Evolutionary conservation across 2,329 filamentous ascomycete genomes (phyloP).

Genomic region (Westerdykella aurantiaca): DNA sequence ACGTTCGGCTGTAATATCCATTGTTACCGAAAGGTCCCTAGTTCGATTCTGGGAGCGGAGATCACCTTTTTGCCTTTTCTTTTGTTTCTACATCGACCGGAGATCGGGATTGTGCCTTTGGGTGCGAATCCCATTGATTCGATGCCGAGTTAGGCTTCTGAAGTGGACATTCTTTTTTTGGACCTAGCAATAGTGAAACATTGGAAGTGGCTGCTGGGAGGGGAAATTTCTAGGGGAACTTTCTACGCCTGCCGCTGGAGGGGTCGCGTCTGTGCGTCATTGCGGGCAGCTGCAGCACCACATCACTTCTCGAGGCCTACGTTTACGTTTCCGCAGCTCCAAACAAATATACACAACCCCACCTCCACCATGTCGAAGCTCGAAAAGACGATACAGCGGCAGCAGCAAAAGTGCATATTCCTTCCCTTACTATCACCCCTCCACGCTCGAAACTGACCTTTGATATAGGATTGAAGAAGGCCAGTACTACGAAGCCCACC

Average conservation of each 20-base stretch:
- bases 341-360: neutral
- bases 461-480: constrained; percentile 70
- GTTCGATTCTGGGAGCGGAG: constrained; percentile 1
- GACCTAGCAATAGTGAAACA: too few relatives aligned
- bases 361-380: constrained; percentile 47
- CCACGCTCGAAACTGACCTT: constrained; percentile 12
- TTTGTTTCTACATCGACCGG: neutral
- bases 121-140: too few relatives aligned
- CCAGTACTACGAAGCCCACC: constrained; percentile 96
- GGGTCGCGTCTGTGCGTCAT: constrained; percentile 65
- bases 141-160: too few relatives aligned
- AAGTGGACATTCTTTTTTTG: too few relatives aligned
- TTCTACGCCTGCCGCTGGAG: constrained; percentile 68
- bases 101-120: too few relatives aligned
- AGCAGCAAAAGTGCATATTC: constrained; percentile 64
- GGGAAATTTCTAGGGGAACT: too few relatives aligned
- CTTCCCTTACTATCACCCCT: neutral
- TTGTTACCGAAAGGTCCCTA: constrained; percentile 1
- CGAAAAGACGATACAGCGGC: constrained; percentile 65
- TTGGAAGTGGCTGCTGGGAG: too few relatives aligned
- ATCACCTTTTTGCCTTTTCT: constrained; percentile 8
- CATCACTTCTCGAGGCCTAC: too few relatives aligned
- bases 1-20: constrained; percentile 2
- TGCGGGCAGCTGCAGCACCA: constrained; percentile 33
- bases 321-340: neutral